Base-by-base conservation (phyloP, 2,329 filamentous ascomycete genomes). In the Beauveria scarabaeidicola region DNA sequence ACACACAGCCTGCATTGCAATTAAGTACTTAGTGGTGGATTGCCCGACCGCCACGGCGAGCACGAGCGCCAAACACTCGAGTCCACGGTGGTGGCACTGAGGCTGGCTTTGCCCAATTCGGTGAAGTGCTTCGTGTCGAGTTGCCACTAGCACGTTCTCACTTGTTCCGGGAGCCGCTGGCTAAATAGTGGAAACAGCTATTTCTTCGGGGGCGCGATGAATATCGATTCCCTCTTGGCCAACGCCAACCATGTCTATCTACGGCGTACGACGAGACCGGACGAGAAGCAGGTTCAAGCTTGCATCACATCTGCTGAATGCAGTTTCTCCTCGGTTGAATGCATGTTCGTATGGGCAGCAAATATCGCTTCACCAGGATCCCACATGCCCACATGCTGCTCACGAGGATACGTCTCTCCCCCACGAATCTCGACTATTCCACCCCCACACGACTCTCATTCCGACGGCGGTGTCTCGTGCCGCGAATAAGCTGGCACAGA, bases 171-270 rank as follows among this genome's bases (percentile, higher is more conserved):
- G n/a, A 48, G 54, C 54, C 54, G 40, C 32, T 17, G 9, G 17
- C 27, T 11, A 27, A 27, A 10, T 9, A 8, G 44, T 48, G 51
- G 29, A 21, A 51, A 32, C 15, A 21, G 27, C 7, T 9, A 6
- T 15, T 27, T 10, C 17, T 11, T 56, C 40, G 43, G 53, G 53
- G 43, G 53, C 53, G 53, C 53, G 53, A 56, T 56, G 43, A 29
- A 5, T 17, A 44, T 25, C 21, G 51, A 43, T 53, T 53, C n/a
- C n/a, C 43, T 43, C 21, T 38, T 40, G 19, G 53, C 19, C 9
- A 23, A 41, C 32, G 44, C 43, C 44, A 50, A 50, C 23, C 7
- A 19, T 29, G 10, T 29, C 17, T 23, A 23, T 15, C 44, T 40
- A 32, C 29, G n/a, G 48, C 29, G 38, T 36, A 23, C 23, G 3